Conservation (phyloP, 768 basidiomycete genomes). For the Leccinellum luteum region DNA sequence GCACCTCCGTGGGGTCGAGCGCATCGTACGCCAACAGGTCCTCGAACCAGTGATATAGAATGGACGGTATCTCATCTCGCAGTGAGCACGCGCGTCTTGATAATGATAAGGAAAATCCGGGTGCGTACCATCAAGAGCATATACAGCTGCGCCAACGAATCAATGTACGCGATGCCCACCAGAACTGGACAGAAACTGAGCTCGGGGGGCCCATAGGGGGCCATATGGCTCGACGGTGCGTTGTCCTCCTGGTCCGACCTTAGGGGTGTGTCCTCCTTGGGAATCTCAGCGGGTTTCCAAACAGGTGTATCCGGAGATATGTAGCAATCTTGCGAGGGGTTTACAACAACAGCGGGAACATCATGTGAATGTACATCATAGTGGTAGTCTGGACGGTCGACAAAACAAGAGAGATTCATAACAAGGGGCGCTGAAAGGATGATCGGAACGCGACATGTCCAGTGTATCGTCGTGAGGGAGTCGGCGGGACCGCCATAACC, state of each 20-base stretch:
- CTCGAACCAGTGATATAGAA: constrained; percentile 22
- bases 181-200: constrained; percentile 23
- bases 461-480: not conserved
- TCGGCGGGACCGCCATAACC: not conserved
- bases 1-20: not conserved
- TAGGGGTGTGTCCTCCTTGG: too few species aligned
- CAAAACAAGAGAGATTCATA: constrained; percentile 4
- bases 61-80: constrained; percentile 16
- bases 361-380: not conserved
- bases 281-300: not conserved
- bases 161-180: constrained; percentile 9
- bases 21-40: constrained; percentile 13
- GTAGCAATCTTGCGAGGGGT: not conserved
- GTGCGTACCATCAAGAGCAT: constrained; percentile 23
- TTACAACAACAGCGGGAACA: not conserved
- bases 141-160: constrained; percentile 18
- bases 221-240: not conserved
- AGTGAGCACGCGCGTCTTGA: not conserved
- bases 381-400: not conserved
- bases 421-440: not conserved
- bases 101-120: not conserved
- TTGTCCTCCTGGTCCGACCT: constrained; percentile 7
- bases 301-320: not conserved
- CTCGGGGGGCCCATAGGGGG: constrained; percentile 7
- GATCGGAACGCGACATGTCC: constrained; percentile 4